Percentiles rank a stretch among this genome's conserved stretches.
phyloP scores from a whole-genome alignment of 2,329 filamentous ascomycete species.

The Penicillium sp. region DNA sequence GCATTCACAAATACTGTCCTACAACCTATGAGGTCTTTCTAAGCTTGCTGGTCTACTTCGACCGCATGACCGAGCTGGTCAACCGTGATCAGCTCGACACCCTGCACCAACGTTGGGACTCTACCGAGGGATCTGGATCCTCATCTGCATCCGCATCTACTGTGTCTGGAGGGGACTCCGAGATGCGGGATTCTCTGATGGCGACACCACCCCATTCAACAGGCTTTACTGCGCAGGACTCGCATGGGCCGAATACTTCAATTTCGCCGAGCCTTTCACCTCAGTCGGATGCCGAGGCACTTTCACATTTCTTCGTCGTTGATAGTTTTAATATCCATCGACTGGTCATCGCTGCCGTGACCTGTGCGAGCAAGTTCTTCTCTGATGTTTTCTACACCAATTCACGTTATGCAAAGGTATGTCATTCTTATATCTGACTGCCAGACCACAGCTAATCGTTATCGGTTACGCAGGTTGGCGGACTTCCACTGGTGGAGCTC shows the following conservation, averaged over 20 bases:
- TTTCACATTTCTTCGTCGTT: conserved; percentile 81
- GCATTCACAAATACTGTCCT: conserved; percentile 98
- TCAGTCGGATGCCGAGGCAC: conserved; percentile 48
- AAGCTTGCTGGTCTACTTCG: conserved; percentile 93
- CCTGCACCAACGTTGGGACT: conserved; percentile 36
- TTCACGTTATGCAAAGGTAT: conserved; percentile 96
- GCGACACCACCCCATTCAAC: conserved; percentile 38
- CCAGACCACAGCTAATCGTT: background rate
- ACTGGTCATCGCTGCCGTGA: conserved; percentile 93
- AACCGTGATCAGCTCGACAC: conserved; percentile 75
- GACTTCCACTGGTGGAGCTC: conserved; percentile 83
- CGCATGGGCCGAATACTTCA: conserved; percentile 28
- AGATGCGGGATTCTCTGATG: conserved; percentile 25
- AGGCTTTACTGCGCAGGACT: conserved; percentile 33
- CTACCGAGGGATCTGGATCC: conserved; percentile 13
- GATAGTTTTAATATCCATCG: conserved; percentile 99
- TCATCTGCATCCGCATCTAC: conserved; percentile 19
- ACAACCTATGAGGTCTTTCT: conserved; percentile 98
- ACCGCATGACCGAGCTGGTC: conserved; percentile 95
- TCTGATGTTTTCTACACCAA: conserved; percentile 99
- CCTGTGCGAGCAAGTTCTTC: conserved; percentile 99
- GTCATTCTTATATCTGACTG: conserved; percentile 23
- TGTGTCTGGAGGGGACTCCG: conserved; percentile 12
- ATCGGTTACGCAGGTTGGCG: conserved; percentile 68
- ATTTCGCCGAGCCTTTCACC: conserved; percentile 33